Evolutionary conservation across 768 basidiomycete genomes (phyloP).

Genomic region (Suillus spraguei): DNA sequence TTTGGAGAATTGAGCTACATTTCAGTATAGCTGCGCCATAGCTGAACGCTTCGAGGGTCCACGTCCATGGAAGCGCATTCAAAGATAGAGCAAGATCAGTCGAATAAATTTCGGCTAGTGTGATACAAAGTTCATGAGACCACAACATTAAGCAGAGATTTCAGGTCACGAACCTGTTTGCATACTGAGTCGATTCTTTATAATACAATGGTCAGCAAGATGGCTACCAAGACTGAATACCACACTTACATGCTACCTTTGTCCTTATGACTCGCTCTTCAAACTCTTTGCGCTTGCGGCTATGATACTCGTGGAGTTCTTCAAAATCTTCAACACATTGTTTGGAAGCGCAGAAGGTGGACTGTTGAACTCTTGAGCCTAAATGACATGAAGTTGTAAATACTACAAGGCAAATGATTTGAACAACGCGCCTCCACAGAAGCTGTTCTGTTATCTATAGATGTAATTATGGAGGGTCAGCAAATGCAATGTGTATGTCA

Average conservation of each 20-base stretch:
- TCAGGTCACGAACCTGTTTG: too few species aligned
- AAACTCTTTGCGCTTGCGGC: constrained; percentile 90
- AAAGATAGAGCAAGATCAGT: constrained; percentile 91
- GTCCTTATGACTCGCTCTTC: constrained; percentile 86
- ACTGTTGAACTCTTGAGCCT: constrained; percentile 98
- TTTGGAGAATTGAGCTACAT: constrained; percentile 99
- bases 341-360: constrained; percentile 86
- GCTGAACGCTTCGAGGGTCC: constrained; percentile 83
- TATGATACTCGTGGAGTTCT: constrained; percentile 86
- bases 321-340: constrained; percentile 98
- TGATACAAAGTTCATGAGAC: too few species aligned
- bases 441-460: constrained; percentile 96
- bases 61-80: constrained; percentile 98
- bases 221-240: neutral
- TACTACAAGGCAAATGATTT: neutral
- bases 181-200: constrained; percentile 87
- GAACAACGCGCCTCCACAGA: constrained; percentile 73
- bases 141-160: too few species aligned
- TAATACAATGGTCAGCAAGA: constrained; percentile 27
- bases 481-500: constrained; percentile 1
- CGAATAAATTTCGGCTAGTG: too few species aligned
- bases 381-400: constrained; percentile 5
- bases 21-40: constrained; percentile 95
- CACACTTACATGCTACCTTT: constrained; percentile 75
- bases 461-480: constrained; percentile 17